Evolutionary conservation across 2,329 filamentous ascomycete species (phyloP).

Genomic region (Colletotrichum viniferum): DNA sequence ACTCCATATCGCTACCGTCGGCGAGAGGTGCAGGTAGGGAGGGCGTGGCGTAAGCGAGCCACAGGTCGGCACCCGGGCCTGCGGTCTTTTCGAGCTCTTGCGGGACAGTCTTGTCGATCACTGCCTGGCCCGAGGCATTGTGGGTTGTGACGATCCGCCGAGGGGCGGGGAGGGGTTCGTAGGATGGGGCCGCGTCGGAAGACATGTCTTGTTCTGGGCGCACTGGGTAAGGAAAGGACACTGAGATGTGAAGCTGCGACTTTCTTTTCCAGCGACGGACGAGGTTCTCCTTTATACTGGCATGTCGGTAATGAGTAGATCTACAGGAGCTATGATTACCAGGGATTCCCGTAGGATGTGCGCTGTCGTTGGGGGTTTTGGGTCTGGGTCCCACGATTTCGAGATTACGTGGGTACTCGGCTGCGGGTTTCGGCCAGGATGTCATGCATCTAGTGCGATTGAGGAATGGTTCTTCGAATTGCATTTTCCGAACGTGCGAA

Average conservation of each 20-base stretch:
- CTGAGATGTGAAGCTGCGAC: not conserved
- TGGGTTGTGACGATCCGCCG: conserved; percentile 34
- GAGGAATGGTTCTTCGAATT: not conserved
- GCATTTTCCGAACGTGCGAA: not conserved
- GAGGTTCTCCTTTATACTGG: not conserved
- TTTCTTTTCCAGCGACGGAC: not conserved
- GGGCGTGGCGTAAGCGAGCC: conserved; percentile 27
- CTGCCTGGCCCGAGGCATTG: conserved; percentile 33
- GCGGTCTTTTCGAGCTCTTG: conserved; percentile 8
- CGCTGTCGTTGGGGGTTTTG: not conserved
- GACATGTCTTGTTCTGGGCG: not conserved
- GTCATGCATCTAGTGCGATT: not conserved
- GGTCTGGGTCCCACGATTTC: not conserved
- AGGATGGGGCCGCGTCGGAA: not conserved
- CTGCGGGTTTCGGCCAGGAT: not conserved
- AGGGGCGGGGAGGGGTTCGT: not conserved
- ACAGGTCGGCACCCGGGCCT: conserved; percentile 24
- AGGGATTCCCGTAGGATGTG: not conserved
- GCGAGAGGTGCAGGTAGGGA: conserved; percentile 25
- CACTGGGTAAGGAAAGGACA: not conserved
- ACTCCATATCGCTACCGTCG: conserved; percentile 23
- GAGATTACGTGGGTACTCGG: not conserved
- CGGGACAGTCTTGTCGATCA: conserved; percentile 33
- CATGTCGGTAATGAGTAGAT: not conserved
- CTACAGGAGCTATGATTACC: not conserved